Conservation (phyloP, 2,329 filamentous ascomycete species). For the Botrytis squamosa region DNA sequence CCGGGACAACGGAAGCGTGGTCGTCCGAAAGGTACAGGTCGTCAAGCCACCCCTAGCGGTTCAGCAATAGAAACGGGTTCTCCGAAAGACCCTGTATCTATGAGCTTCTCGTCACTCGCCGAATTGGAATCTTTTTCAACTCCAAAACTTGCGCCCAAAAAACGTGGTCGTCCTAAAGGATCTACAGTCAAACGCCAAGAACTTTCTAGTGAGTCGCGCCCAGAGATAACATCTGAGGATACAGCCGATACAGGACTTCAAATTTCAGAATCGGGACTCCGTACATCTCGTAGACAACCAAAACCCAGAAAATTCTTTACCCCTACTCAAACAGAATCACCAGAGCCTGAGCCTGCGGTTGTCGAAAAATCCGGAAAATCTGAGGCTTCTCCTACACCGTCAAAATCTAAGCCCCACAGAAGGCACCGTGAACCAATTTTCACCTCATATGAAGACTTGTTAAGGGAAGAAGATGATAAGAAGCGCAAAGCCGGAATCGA, state of each 20-base stretch:
- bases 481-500: conserved; percentile 24
- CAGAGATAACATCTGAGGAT: neutral
- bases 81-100: neutral
- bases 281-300: conserved; percentile 19
- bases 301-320: conserved; percentile 15
- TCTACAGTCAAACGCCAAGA: conserved; percentile 9
- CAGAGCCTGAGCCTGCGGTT: neutral
- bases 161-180: conserved; percentile 20
- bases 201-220: neutral
- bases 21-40: neutral
- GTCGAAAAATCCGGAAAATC: neutral
- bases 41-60: neutral
- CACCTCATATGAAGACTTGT: conserved; percentile 22
- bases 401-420: neutral
- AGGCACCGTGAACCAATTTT: conserved; percentile 6
- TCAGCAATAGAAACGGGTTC: neutral
- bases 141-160: conserved; percentile 2
- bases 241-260: conserved; percentile 9
- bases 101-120: conserved; percentile 9
- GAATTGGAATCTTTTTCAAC: conserved; percentile 12
- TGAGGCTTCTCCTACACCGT: neutral
- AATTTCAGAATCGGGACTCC: conserved; percentile 11
- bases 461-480: conserved; percentile 20
- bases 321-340: neutral
- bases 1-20: conserved; percentile 1